Evolutionary conservation across 2,329 filamentous ascomycete genomes (phyloP).

Genomic region (Pseudogymnoascus sp.): DNA sequence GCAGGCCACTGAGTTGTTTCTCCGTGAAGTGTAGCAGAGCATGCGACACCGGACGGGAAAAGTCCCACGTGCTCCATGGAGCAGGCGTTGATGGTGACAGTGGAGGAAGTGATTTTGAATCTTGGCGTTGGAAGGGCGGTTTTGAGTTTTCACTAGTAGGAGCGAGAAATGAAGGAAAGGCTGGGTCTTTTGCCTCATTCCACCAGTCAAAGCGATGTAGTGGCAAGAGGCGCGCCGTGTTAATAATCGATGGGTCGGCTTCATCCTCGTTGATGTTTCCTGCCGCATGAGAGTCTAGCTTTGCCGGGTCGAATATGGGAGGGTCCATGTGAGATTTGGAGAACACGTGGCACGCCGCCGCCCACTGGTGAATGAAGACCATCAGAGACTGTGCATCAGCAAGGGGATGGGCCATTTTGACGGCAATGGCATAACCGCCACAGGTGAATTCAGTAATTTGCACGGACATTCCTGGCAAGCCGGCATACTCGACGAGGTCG

Average conservation of each 20-base stretch:
- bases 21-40: slow-evolving; percentile 33
- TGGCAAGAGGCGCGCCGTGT: slow-evolving; percentile 33
- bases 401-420: slow-evolving; percentile 38
- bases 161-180: background rate
- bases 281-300: slow-evolving; percentile 31
- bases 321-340: slow-evolving; percentile 10
- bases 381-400: slow-evolving; percentile 38
- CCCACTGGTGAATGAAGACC: slow-evolving; percentile 38
- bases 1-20: slow-evolving; percentile 26
- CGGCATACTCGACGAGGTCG: slow-evolving; percentile 26
- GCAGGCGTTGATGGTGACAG: slow-evolving; percentile 27
- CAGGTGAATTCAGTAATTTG: slow-evolving; percentile 36
- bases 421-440: slow-evolving; percentile 35
- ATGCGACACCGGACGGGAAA: slow-evolving; percentile 27
- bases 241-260: slow-evolving; percentile 24
- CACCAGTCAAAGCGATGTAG: slow-evolving; percentile 43
- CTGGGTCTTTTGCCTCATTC: slow-evolving; percentile 13
- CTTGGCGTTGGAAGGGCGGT: background rate
- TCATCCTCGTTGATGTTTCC: slow-evolving; percentile 25
- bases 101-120: slow-evolving; percentile 20
- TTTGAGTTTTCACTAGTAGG: background rate
- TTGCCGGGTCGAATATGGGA: slow-evolving; percentile 35
- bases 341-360: slow-evolving; percentile 24
- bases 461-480: slow-evolving; percentile 27
- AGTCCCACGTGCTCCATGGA: slow-evolving; percentile 38